Percentiles rank a stretch among this genome's conserved stretches.
Conservation (phyloP, 2,329 filamentous ascomycete species). For the Hypoxylon sp. region DNA sequence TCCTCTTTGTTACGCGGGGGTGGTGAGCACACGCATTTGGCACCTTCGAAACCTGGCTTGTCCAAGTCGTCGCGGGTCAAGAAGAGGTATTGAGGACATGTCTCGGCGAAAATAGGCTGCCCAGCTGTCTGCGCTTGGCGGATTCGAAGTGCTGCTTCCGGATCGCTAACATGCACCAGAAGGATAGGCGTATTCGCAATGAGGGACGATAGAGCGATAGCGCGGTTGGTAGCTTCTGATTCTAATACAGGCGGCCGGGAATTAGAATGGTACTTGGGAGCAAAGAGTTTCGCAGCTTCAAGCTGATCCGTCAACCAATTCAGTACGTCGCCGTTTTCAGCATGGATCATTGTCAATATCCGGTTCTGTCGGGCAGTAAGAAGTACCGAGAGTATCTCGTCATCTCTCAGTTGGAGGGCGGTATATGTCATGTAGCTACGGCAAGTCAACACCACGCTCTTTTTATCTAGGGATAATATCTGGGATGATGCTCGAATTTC, state of each 20-base stretch:
- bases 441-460: not conserved
- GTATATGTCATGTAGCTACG: conserved; percentile 59
- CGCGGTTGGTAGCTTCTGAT: conserved; percentile 64
- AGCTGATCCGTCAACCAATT: conserved; percentile 66
- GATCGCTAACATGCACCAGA: conserved; percentile 65
- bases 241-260: conserved; percentile 63
- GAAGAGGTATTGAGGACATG: conserved; percentile 68
- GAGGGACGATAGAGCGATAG: conserved; percentile 62
- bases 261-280: conserved; percentile 63
- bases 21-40: conserved; percentile 66
- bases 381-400: conserved; percentile 63
- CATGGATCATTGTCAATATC: conserved; percentile 67
- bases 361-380: conserved; percentile 55
- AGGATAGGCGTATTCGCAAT: conserved; percentile 63
- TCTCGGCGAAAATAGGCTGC: conserved; percentile 65
- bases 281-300: conserved; percentile 60
- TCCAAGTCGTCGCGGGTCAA: conserved; percentile 64
- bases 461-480: not conserved
- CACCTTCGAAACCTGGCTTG: conserved; percentile 64
- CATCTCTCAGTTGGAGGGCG: conserved; percentile 61
- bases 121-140: conserved; percentile 60
- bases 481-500: not conserved
- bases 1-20: conserved; percentile 61
- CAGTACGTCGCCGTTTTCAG: conserved; percentile 66
- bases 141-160: conserved; percentile 59